Evolutionary conservation across 768 basidiomycete genomes (phyloP).

Genomic region (Tricholoma hemisulphureum): DNA sequence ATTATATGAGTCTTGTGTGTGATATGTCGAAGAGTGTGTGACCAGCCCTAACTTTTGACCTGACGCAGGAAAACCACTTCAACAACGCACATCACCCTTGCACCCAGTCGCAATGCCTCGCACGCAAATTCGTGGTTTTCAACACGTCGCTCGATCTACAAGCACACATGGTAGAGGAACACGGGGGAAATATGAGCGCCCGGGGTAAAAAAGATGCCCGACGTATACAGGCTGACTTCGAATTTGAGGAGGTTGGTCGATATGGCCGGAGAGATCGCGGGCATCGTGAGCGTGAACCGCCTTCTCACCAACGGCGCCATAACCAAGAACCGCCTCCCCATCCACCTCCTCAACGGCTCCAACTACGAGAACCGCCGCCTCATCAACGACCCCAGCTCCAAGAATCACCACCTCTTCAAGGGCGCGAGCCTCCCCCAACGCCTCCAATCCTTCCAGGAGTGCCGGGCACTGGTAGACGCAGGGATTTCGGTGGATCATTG

Average conservation of each 20-base stretch:
- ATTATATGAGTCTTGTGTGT: constrained; percentile 73
- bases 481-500: constrained; percentile 60
- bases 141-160: constrained; percentile 82
- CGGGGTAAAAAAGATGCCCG: constrained; percentile 68
- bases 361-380: constrained; percentile 44
- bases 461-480: constrained; percentile 42
- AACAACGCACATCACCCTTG: constrained; percentile 78
- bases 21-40: not conserved
- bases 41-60: not conserved
- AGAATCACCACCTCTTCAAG: constrained; percentile 29
- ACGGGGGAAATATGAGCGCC: constrained; percentile 70
- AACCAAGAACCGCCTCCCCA: constrained; percentile 33
- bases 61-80: constrained; percentile 69
- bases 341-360: not conserved
- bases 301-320: constrained; percentile 28
- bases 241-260: constrained; percentile 48
- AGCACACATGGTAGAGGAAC: constrained; percentile 86
- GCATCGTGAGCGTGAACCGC: constrained; percentile 50
- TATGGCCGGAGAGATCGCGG: constrained; percentile 44
- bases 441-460: constrained; percentile 13
- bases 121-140: constrained; percentile 94
- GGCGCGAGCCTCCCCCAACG: constrained; percentile 18
- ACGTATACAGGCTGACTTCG: constrained; percentile 70
- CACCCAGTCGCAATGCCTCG: constrained; percentile 66
- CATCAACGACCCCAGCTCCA: constrained; percentile 20